These are phyloP conservation scores for Aspergillus brasiliensis DNA, from an alignment of 2,329 filamentous ascomycete genomes.

Conservation along the genomic window DNA sequence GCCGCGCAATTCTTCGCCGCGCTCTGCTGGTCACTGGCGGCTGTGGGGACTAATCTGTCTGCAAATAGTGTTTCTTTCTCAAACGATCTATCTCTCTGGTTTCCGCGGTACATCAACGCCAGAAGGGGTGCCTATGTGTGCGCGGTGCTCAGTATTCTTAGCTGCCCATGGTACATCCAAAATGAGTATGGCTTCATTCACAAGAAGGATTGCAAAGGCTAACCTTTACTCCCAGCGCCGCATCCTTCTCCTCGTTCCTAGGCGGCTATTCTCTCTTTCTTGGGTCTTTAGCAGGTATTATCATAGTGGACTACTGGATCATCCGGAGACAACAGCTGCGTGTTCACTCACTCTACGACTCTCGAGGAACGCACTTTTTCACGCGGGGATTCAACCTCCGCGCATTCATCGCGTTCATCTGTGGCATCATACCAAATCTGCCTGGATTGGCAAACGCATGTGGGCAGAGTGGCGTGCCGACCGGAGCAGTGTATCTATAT, in stretches of 20 bases:
- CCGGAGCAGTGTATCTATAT: constrained; percentile 14
- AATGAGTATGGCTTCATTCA: not conserved
- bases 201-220: not conserved
- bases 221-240: not conserved
- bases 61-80: constrained; percentile 15
- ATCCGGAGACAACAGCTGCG: constrained; percentile 8
- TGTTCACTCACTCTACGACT: constrained; percentile 9
- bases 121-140: not conserved
- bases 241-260: constrained; percentile 14
- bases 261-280: constrained; percentile 17
- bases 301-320: constrained; percentile 15
- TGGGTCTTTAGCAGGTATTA: constrained; percentile 9
- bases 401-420: constrained; percentile 8
- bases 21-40: constrained; percentile 11
- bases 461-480: constrained; percentile 8
- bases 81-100: constrained; percentile 3
- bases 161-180: not conserved
- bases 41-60: constrained; percentile 13
- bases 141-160: not conserved
- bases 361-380: constrained; percentile 12
- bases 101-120: not conserved
- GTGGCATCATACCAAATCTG: constrained; percentile 14
- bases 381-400: constrained; percentile 13
- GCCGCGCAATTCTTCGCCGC: constrained; percentile 17
- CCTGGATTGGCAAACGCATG: constrained; percentile 12